Evolutionary conservation across 495 filamentous ascomycete genomes (phyloP).

Genomic region (Podospora anserina): DNA sequence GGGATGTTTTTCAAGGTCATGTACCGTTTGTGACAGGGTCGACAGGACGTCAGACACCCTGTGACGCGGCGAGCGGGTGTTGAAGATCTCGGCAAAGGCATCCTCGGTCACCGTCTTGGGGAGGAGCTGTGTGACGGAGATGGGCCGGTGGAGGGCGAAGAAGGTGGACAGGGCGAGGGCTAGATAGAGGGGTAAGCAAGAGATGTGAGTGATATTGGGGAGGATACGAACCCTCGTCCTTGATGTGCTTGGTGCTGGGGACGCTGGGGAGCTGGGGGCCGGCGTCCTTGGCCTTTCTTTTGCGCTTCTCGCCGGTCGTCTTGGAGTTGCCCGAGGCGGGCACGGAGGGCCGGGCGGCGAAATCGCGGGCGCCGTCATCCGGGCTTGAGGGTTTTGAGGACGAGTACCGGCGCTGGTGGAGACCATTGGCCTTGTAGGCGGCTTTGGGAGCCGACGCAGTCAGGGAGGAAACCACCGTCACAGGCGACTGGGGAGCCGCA

Average conservation of each 20-base stretch:
- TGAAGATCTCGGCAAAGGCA: conserved; percentile 79
- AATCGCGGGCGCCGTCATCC: conserved; percentile 49
- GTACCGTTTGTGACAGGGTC: conserved; percentile 69
- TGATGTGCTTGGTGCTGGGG: conserved; percentile 75
- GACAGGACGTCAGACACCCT: conserved; percentile 66
- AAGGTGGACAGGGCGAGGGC: conserved; percentile 86
- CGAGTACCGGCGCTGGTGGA: conserved; percentile 51
- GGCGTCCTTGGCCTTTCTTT: conserved; percentile 42
- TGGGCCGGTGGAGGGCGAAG: conserved; percentile 93
- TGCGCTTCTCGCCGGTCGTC: conserved; percentile 45
- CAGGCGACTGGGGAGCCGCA: conserved; percentile 41
- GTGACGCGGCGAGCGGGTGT: conserved; percentile 50
- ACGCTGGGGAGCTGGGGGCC: conserved; percentile 67
- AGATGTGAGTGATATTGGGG: not conserved
- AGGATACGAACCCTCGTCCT: conserved; percentile 61
- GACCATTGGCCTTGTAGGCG: conserved; percentile 35
- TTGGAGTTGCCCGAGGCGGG: conserved; percentile 40
- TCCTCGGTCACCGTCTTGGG: conserved; percentile 67
- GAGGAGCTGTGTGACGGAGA: conserved; percentile 77
- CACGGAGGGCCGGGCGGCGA: conserved; percentile 40
- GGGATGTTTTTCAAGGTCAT: conserved; percentile 61
- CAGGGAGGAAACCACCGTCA: conserved; percentile 36
- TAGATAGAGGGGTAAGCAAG: conserved; percentile 32
- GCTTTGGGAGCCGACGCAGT: conserved; percentile 37
- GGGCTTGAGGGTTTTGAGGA: conserved; percentile 58